Evolutionary conservation across 352 stramenopile species (phyloP).

Genomic region (Phytopythium vexans): DNA sequence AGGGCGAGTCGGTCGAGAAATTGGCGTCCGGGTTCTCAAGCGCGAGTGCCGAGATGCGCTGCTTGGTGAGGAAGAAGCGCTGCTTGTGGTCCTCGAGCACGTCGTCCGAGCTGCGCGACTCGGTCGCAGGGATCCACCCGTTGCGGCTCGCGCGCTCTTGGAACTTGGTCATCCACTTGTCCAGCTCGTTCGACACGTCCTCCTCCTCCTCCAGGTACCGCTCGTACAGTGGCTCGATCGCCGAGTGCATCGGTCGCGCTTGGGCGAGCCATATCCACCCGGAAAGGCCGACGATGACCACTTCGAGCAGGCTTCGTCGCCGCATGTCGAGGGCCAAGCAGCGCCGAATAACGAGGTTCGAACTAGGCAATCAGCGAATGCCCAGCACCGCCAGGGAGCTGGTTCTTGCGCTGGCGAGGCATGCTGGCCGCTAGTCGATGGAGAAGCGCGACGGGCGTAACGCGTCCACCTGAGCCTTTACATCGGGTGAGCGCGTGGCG

Average conservation of each 20-base stretch:
- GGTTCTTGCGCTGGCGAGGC: no score
- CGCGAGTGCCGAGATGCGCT: slow-evolving; percentile 27
- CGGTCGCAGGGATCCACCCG: slow-evolving; percentile 24
- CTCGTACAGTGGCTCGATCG: not conserved
- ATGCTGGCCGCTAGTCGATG: no score
- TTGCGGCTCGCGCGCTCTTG: slow-evolving; percentile 5
- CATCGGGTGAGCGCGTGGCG: no score
- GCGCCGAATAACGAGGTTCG: no score
- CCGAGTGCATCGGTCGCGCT: not conserved
- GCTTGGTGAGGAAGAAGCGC: slow-evolving; percentile 49
- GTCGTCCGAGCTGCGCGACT: slow-evolving; percentile 25
- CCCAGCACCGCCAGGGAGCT: no score
- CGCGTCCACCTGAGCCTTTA: no score
- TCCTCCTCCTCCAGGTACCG: slow-evolving; percentile 53
- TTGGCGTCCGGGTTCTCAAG: slow-evolving; percentile 35
- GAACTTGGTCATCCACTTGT: slow-evolving; percentile 45
- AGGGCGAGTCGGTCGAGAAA: slow-evolving; percentile 51
- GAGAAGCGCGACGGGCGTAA: no score
- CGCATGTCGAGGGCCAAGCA: not conserved
- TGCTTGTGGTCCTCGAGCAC: slow-evolving; percentile 36
- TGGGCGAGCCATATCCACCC: not conserved
- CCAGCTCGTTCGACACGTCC: slow-evolving; percentile 30
- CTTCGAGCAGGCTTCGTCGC: not conserved
- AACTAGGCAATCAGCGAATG: no score
- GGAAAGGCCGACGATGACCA: not conserved